Conservation (phyloP, 1,284 basidiomycete species). For the Rhodotorula sp. region DNA sequence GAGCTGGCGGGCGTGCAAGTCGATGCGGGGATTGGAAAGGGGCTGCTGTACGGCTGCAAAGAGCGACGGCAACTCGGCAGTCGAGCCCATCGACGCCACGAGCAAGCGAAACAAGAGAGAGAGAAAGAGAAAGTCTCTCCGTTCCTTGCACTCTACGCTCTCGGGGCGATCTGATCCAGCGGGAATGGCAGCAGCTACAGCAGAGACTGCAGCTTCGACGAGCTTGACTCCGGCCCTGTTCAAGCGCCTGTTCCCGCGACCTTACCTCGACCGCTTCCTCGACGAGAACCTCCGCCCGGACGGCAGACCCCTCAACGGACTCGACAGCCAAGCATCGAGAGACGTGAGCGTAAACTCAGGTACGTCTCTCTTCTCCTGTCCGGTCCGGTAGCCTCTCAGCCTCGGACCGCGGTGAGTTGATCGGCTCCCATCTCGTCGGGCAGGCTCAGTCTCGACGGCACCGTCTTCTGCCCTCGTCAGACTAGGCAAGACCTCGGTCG, state of each 20-base stretch:
- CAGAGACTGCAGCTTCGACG: neutral
- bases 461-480: slow-evolving; percentile 84
- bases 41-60: neutral
- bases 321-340: slow-evolving; percentile 50
- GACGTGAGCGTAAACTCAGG: slow-evolving; percentile 69
- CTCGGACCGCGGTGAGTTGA: neutral
- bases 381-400: neutral
- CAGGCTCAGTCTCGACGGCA: slow-evolving; percentile 84
- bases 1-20: neutral
- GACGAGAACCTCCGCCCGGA: slow-evolving; percentile 70
- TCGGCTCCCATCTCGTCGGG: neutral
- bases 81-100: too few species aligned
- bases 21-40: neutral
- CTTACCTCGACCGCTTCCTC: slow-evolving; percentile 76
- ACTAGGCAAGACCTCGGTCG: slow-evolving; percentile 83
- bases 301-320: slow-evolving; percentile 54
- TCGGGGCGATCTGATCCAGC: neutral
- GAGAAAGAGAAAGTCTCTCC: neutral
- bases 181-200: neutral
- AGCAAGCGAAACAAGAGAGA: neutral
- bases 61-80: slow-evolving; percentile 1
- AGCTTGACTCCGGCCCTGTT: slow-evolving; percentile 58
- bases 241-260: slow-evolving; percentile 74
- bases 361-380: slow-evolving; percentile 54
- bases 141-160: neutral